A percentile compares a stretch with the other conserved stretches of the same genome.
Evolutionary conservation across 2,329 filamentous ascomycete genomes (phyloP).

Genomic region (Gnomoniopsis smithogilvyi): DNA sequence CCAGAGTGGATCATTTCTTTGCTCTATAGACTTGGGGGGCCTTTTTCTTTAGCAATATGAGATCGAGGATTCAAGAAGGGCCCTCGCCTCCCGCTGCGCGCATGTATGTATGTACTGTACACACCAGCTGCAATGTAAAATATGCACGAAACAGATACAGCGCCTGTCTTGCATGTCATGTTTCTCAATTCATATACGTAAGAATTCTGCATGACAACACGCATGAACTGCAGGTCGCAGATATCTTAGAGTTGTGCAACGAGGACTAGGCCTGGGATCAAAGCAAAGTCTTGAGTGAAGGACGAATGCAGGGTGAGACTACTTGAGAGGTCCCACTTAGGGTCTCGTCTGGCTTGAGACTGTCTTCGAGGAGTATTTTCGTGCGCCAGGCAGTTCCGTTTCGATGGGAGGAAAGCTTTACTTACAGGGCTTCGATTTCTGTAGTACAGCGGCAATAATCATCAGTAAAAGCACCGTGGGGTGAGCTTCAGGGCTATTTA

Average conservation of each 20-base stretch:
- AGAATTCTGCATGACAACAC: neutral
- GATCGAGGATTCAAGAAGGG: neutral
- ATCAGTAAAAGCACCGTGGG: neutral
- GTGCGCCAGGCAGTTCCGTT: neutral
- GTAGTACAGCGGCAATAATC: conserved; percentile 1
- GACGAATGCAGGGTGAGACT: neutral
- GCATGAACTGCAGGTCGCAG: neutral
- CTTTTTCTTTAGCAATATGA: neutral
- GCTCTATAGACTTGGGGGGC: neutral
- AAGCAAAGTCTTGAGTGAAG: neutral
- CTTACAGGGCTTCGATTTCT: conserved; percentile 93
- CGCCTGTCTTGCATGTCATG: neutral
- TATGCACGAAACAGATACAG: neutral
- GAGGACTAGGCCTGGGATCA: neutral
- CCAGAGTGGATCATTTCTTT: neutral
- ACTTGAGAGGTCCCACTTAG: neutral
- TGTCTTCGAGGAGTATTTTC: neutral
- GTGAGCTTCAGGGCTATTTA: neutral
- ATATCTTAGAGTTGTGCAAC: neutral
- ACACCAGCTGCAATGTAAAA: neutral
- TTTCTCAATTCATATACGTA: neutral
- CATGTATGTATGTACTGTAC: neutral
- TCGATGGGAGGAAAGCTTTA: conserved; percentile 21
- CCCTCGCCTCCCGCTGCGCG: neutral
- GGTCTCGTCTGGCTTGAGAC: too few species aligned